These are phyloP conservation scores for Colletotrichum graminicola DNA, from an alignment of 2,329 filamentous ascomycete species.

Conservation along the genomic window DNA sequence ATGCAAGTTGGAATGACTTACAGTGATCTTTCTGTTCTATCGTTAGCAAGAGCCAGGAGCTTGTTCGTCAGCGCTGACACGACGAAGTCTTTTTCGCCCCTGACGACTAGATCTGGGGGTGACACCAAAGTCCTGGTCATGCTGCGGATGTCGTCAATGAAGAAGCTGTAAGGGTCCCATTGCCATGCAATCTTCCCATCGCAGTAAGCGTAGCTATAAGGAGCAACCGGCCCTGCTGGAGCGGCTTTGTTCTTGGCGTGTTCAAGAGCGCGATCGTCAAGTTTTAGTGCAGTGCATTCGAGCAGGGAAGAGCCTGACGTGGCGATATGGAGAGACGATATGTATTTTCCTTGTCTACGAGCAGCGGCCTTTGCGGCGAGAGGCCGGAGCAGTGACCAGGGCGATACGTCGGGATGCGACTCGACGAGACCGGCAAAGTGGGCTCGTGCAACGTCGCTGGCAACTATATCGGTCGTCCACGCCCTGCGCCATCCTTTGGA, in stretches of 20 bases:
- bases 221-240: too few relatives aligned
- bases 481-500: slow-evolving; percentile 28
- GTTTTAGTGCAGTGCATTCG: background rate
- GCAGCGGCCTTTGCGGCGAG: background rate
- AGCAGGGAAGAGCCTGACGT: background rate
- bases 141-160: slow-evolving; percentile 27
- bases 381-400: slow-evolving; percentile 4
- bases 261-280: background rate
- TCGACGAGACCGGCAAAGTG: slow-evolving; percentile 24
- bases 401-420: background rate
- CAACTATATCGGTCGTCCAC: slow-evolving; percentile 13
- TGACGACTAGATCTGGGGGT: slow-evolving; percentile 11
- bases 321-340: background rate
- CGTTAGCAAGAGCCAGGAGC: background rate
- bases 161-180: slow-evolving; percentile 7
- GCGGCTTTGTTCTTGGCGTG: background rate
- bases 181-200: slow-evolving; percentile 22
- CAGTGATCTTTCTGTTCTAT: background rate
- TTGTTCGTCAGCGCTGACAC: slow-evolving; percentile 10
- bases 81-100: slow-evolving; percentile 10
- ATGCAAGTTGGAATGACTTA: background rate
- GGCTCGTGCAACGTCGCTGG: background rate
- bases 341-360: slow-evolving; percentile 6
- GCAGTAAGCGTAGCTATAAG: slow-evolving; percentile 7
- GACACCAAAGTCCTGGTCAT: slow-evolving; percentile 12